phyloP scores from a whole-genome alignment of 768 basidiomycete species.

The Mycena amicta region DNA sequence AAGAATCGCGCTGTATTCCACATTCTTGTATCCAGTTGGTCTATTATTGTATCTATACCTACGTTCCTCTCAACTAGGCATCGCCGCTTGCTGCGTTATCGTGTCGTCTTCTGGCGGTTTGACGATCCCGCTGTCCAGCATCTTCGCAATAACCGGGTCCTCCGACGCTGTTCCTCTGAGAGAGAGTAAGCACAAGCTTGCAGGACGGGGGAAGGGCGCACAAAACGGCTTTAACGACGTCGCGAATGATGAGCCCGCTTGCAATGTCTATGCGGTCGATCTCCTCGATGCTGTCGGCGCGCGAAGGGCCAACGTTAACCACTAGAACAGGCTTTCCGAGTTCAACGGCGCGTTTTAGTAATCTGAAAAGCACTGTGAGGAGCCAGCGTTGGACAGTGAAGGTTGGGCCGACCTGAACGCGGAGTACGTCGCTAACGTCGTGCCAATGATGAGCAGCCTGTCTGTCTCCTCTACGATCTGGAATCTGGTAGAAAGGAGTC shows the following conservation, averaged over 20 bases:
- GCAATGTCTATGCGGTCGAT: constrained; percentile 81
- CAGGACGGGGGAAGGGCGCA: constrained; percentile 30
- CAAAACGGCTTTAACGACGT: constrained; percentile 63
- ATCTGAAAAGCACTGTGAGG: constrained; percentile 40
- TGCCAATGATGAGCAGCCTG: constrained; percentile 80
- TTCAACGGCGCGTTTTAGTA: constrained; percentile 80
- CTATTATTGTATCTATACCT: neutral
- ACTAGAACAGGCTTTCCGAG: constrained; percentile 77
- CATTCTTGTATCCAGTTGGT: neutral
- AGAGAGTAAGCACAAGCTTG: constrained; percentile 9
- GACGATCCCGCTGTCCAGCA: constrained; percentile 63
- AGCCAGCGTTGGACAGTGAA: neutral
- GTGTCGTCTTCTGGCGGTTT: constrained; percentile 48
- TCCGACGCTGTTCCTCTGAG: constrained; percentile 48
- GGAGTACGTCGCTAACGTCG: constrained; percentile 91
- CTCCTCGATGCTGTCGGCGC: constrained; percentile 71
- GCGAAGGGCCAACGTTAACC: constrained; percentile 85
- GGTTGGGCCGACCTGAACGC: constrained; percentile 66
- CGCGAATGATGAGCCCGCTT: constrained; percentile 71
- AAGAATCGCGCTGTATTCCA: neutral
- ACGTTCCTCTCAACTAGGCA: neutral
- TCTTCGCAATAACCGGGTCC: constrained; percentile 49
- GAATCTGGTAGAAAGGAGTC: constrained; percentile 44
- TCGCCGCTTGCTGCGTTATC: constrained; percentile 9
- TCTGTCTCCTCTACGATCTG: constrained; percentile 59